Base-by-base conservation (phyloP, 2,329 filamentous ascomycete genomes). In the Kalmusia sp. region DNA sequence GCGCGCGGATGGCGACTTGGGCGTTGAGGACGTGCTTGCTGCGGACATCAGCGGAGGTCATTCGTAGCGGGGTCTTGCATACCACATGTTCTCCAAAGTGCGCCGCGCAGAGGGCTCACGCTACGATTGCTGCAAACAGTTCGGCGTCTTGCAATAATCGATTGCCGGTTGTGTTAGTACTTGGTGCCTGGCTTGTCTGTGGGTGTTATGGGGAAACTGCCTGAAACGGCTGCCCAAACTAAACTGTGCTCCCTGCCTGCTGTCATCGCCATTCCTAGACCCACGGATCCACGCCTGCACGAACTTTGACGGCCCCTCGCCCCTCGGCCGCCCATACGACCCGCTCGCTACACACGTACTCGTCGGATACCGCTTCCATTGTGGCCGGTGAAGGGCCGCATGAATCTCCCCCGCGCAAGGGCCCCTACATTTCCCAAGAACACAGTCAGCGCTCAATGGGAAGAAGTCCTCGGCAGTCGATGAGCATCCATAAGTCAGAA, bases 1-100 rank as follows among this genome's bases (percentile, higher is more conserved):
- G 91, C 51, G 93, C 95, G 67, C 95, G 91, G 79, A 99, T 96
- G 52, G 93, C 82, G 70, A 99, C 95, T 79, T 99, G 95, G 59
- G 93, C 95, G 82, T 99, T 99, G 76, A 99, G 87, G 71, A 99
- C 83, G 81, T 99, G 95, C 84, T 98, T 98, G 83, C 95, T 97
- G 65, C 50, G 58, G 49, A 28, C 49, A 55, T 65, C 51, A 62
- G 60, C 59, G 62, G 55, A 56, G 53, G 54, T 67, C 56, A 59
- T 52, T 44, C 38, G 45, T 59, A 56, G 50, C 52, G 62, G 53
- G 47, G 54, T 30, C 48, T 43, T 52, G 56, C 61, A 58, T 62
- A 68, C 65, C 65, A 69, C 65, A 69, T 69, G 58, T 57, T 44
- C 52, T 39, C 44, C 44, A 41, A 35, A 25, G 21, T 19, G 40